Conservation (phyloP, 306 rosid species). For the Benincasa hispida region DNA sequence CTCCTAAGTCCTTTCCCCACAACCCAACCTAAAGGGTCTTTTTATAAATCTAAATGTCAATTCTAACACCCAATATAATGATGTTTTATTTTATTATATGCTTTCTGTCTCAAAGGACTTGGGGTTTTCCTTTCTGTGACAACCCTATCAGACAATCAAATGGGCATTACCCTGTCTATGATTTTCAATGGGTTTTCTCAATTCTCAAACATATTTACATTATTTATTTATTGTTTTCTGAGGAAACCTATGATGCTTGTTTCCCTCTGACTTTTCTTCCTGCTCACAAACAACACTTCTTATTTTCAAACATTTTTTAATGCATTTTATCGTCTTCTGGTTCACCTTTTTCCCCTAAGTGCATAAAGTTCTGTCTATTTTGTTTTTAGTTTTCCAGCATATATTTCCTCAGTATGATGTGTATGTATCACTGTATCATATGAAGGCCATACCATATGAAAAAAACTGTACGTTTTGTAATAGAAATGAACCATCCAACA, state of each 20-base stretch:
- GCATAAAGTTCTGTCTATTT: slow-evolving; percentile 11
- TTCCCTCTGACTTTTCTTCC: slow-evolving; percentile 6
- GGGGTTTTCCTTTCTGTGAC: slow-evolving; percentile 36
- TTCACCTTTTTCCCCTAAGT: slow-evolving; percentile 4
- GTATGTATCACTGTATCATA: neutral
- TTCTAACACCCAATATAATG: slow-evolving; percentile 5
- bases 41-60: slow-evolving; percentile 39
- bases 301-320: neutral
- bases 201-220: neutral
- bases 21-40: slow-evolving; percentile 9
- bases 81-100: slow-evolving; percentile 26
- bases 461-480: neutral
- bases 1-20: neutral
- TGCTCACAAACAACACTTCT: neutral
- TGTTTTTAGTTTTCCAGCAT: slow-evolving; percentile 2
- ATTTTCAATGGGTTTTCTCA: slow-evolving; percentile 8
- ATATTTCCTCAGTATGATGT: neutral
- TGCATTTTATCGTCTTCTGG: slow-evolving; percentile 4
- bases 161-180: slow-evolving; percentile 13
- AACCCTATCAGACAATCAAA: slow-evolving; percentile 35
- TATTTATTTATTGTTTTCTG: slow-evolving; percentile 12
- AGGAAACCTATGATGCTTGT: slow-evolving; percentile 5
- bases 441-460: neutral
- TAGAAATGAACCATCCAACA: neutral
- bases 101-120: slow-evolving; percentile 36